Conservation (phyloP, 306 rosid species). For the Cicer bijugum region DNA sequence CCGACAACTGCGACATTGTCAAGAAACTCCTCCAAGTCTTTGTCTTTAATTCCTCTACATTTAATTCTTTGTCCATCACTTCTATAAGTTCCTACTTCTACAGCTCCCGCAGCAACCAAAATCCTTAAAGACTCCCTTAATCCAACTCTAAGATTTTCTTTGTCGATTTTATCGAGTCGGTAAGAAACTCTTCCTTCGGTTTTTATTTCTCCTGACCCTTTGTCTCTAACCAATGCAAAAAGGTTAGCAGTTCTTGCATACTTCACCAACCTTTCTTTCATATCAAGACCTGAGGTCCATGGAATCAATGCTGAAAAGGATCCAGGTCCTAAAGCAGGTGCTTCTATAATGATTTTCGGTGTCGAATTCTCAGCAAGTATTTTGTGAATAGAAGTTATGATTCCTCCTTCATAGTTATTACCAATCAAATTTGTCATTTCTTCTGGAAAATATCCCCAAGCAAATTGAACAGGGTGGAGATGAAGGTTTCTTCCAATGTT, state of each 20-base stretch:
- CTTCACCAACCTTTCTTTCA: constrained; percentile 69
- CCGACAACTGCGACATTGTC: constrained; percentile 61
- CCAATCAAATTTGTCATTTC: constrained; percentile 55
- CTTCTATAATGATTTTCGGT: constrained; percentile 63
- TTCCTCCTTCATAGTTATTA: constrained; percentile 70
- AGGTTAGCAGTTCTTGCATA: constrained; percentile 74
- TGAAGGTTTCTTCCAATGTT: constrained; percentile 83
- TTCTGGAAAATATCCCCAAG: constrained; percentile 90
- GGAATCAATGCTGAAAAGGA: constrained; percentile 68
- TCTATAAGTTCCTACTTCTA: constrained; percentile 90
- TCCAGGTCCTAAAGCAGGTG: constrained; percentile 78
- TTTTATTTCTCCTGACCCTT: constrained; percentile 77
- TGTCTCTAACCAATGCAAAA: constrained; percentile 75
- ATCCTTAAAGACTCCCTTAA: constrained; percentile 74
- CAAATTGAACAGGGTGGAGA: constrained; percentile 73
- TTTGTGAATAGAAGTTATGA: constrained; percentile 81
- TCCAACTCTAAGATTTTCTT: constrained; percentile 66
- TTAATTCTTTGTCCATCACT: constrained; percentile 83
- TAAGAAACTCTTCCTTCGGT: constrained; percentile 59
- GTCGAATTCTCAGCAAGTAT: constrained; percentile 53
- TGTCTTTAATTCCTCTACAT: constrained; percentile 62
- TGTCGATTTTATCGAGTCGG: constrained; percentile 59
- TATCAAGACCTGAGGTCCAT: constrained; percentile 76
- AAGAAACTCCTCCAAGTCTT: constrained; percentile 74
- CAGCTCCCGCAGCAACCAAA: constrained; percentile 87